Conservation (phyloP, 1,139 yeast genomes). For the Scheffersomyces segobiensis region DNA sequence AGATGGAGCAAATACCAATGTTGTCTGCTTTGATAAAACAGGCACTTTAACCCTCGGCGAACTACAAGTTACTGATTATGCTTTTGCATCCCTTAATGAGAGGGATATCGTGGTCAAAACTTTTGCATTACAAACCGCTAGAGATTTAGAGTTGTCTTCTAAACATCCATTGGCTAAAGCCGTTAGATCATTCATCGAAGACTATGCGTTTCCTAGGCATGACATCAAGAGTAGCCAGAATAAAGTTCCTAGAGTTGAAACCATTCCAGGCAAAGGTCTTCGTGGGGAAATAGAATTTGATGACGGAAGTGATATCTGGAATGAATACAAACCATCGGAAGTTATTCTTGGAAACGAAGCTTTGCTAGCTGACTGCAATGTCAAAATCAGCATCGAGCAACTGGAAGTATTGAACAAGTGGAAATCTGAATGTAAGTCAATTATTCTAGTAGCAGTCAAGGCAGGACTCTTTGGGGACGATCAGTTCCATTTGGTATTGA, state of each 20-base stretch:
- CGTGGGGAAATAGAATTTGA: slow-evolving; percentile 39
- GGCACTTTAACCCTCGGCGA: slow-evolving; percentile 76
- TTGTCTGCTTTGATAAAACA: slow-evolving; percentile 77
- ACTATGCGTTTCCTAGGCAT: slow-evolving; percentile 12
- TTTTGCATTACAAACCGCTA: slow-evolving; percentile 48
- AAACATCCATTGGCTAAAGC: slow-evolving; percentile 72
- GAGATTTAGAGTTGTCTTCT: slow-evolving; percentile 65
- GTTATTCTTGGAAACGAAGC: slow-evolving; percentile 69
- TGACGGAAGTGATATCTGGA: slow-evolving; percentile 27
- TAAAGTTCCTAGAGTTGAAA: slow-evolving; percentile 50
- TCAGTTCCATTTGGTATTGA: slow-evolving; percentile 39
- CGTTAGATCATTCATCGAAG: slow-evolving; percentile 44
- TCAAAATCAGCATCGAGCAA: slow-evolving; percentile 25
- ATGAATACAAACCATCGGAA: slow-evolving; percentile 27
- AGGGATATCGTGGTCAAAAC: slow-evolving; percentile 17
- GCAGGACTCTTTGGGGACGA: slow-evolving; percentile 27
- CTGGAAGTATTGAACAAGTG: slow-evolving; percentile 42
- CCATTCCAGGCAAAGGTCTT: slow-evolving; percentile 61
- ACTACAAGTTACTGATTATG: slow-evolving; percentile 54
- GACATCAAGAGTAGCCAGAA: slow-evolving; percentile 27
- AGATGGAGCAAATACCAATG: slow-evolving; percentile 64
- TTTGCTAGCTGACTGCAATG: slow-evolving; percentile 47
- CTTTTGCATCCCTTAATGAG: slow-evolving; percentile 16
- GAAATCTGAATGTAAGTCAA: slow-evolving; percentile 66
- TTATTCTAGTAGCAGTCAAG: slow-evolving; percentile 54